Percentiles rank a stretch among this genome's conserved stretches.
phyloP scores from a whole-genome alignment of 2,329 filamentous ascomycete species.

The Nemania bipapillata region DNA sequence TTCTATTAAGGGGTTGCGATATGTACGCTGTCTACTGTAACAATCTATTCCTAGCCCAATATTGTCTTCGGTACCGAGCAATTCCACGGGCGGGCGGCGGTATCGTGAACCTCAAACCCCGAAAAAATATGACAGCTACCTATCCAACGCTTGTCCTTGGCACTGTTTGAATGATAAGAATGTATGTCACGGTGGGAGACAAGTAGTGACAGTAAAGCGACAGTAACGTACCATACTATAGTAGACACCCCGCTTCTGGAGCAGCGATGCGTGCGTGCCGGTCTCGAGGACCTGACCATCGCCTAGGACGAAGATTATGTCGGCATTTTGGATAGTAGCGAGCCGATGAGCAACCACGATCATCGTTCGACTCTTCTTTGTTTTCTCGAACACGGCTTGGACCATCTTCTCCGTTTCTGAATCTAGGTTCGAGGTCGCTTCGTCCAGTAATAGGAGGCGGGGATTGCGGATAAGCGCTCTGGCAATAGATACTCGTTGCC shows the following conservation, averaged over 20 bases:
- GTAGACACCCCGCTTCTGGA: constrained; percentile 64
- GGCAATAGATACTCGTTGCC: constrained; percentile 77
- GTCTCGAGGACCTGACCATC: constrained; percentile 68
- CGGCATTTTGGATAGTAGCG: constrained; percentile 79
- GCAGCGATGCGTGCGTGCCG: constrained; percentile 62
- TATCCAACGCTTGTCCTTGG: constrained; percentile 50
- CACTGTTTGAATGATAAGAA: constrained; percentile 44
- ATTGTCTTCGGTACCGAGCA: not conserved
- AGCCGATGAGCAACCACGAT: constrained; percentile 81
- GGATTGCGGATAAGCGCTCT: constrained; percentile 74
- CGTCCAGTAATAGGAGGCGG: constrained; percentile 73
- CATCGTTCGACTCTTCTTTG: constrained; percentile 70
- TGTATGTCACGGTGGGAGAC: not conserved
- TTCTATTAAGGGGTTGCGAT: not conserved
- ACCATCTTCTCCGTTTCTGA: constrained; percentile 65
- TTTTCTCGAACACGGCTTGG: constrained; percentile 73
- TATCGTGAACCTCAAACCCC: not conserved
- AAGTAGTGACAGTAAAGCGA: constrained; percentile 33
- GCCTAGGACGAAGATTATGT: constrained; percentile 81
- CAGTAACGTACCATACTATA: constrained; percentile 65
- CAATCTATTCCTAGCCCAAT: constrained; percentile 10
- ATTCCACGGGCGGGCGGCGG: not conserved
- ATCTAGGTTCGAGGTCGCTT: constrained; percentile 77
- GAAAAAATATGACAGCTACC: constrained; percentile 26
- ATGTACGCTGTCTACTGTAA: not conserved